phyloP scores from a whole-genome alignment of 495 filamentous ascomycete species.

The Echria macrotheca region DNA sequence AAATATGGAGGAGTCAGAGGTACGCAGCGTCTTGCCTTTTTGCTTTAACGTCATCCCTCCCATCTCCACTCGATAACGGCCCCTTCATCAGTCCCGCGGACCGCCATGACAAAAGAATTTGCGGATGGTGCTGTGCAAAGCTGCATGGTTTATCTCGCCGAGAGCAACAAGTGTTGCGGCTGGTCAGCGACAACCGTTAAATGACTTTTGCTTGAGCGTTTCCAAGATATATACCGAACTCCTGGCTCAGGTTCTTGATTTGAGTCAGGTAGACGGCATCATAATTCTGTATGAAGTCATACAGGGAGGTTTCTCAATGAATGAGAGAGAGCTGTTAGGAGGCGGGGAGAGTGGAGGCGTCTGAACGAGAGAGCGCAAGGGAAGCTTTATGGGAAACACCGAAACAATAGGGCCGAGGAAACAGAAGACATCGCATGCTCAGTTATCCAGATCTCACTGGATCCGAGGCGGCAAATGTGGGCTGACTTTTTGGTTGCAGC shows the following conservation, averaged over 20 bases:
- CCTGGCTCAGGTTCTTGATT: too few species aligned
- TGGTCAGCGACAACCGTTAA: neutral
- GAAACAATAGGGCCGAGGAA: neutral
- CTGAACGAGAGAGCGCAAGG: neutral
- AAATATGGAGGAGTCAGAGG: neutral
- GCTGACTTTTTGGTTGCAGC: slow-evolving; percentile 9
- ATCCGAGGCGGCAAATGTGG: neutral
- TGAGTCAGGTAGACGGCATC: too few species aligned
- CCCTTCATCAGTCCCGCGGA: too few species aligned
- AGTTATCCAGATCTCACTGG: neutral
- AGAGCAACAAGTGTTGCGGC: neutral
- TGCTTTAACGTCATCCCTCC: too few species aligned
- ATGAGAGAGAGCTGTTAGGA: neutral
- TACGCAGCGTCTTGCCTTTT: neutral
- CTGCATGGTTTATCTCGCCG: too few species aligned
- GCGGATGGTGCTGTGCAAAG: neutral
- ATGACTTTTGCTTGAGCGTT: neutral
- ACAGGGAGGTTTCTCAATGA: neutral
- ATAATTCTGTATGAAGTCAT: neutral
- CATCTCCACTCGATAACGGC: too few species aligned
- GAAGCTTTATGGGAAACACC: neutral
- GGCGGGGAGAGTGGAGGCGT: neutral
- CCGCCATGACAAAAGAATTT: neutral
- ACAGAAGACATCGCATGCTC: neutral
- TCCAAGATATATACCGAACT: too few species aligned